Evolutionary conservation across 139 green algal genomes (phyloP).

Genomic region (Pseudopediastrum boryanum): DNA sequence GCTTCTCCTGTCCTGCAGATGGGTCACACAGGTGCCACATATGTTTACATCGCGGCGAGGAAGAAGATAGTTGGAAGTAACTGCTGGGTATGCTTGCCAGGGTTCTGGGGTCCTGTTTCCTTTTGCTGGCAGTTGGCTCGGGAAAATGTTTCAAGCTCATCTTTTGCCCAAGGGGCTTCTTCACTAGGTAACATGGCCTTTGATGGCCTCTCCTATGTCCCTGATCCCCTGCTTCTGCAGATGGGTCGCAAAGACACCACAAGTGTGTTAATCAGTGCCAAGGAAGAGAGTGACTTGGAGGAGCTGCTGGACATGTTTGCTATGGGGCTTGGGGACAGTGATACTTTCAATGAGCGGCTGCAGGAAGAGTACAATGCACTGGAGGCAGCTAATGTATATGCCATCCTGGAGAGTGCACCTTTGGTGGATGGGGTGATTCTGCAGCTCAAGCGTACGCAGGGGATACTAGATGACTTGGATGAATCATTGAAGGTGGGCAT

Average conservation of each 20-base stretch:
- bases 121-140: too few species aligned
- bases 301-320: constrained; percentile 59
- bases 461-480: constrained; percentile 59
- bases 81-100: too few species aligned
- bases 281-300: constrained; percentile 57
- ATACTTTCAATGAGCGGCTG: not conserved
- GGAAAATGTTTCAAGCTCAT: too few species aligned
- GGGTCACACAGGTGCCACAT: too few species aligned
- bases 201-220: too few species aligned
- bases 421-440: constrained; percentile 56
- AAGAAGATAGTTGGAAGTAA: too few species aligned
- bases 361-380: constrained; percentile 49
- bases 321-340: constrained; percentile 46
- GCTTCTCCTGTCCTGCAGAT: too few species aligned
- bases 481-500: constrained; percentile 42
- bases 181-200: too few species aligned
- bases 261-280: constrained; percentile 49
- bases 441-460: constrained; percentile 39
- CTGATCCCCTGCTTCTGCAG: not conserved
- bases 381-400: constrained; percentile 58
- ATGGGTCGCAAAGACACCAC: not conserved
- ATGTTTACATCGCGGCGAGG: too few species aligned
- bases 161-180: too few species aligned
- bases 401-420: constrained; percentile 50
- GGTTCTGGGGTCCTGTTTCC: too few species aligned